A percentile compares a stretch with the other conserved stretches of the same genome.
Evolutionary conservation across 2,329 filamentous ascomycete genomes (phyloP).

Genomic region (Elsinoe necatrix): DNA sequence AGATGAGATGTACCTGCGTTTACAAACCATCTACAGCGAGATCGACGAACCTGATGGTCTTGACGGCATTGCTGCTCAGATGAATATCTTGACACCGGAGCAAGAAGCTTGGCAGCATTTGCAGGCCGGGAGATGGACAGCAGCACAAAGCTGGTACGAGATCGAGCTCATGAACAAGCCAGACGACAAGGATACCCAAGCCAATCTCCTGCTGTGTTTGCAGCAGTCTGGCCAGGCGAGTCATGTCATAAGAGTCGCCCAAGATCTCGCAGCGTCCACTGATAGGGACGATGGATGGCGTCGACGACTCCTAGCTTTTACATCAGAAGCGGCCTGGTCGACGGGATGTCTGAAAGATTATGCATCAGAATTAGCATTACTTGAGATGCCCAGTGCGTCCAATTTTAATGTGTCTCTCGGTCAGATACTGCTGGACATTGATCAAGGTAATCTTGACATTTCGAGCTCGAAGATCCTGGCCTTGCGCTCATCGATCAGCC

Average conservation of each 20-base stretch:
- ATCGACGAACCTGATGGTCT: conserved; percentile 97
- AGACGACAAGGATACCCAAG: conserved; percentile 65
- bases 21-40: conserved; percentile 92
- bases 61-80: conserved; percentile 82
- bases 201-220: conserved; percentile 76
- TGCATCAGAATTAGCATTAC: conserved; percentile 46
- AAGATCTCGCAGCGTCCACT: conserved; percentile 11
- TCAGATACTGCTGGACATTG: conserved; percentile 19
- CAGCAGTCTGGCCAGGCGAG: conserved; percentile 86
- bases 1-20: conserved; percentile 54
- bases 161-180: conserved; percentile 62
- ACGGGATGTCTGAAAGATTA: conserved; percentile 74
- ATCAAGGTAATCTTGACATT: conserved; percentile 36
- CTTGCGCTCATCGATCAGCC: conserved; percentile 72
- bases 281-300: conserved; percentile 9
- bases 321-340: conserved; percentile 86
- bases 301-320: conserved; percentile 62
- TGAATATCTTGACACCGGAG: conserved; percentile 80
- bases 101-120: conserved; percentile 89
- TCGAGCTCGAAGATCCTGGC: conserved; percentile 13
- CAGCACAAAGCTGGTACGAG: conserved; percentile 97
- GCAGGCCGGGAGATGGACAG: conserved; percentile 87
- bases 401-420: conserved; percentile 13
- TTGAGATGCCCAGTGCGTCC: conserved; percentile 41
- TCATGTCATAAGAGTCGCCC: conserved; percentile 27